phyloP scores from a whole-genome alignment of 129 eudicot genomes.

The Dittrichia graveolens region DNA sequence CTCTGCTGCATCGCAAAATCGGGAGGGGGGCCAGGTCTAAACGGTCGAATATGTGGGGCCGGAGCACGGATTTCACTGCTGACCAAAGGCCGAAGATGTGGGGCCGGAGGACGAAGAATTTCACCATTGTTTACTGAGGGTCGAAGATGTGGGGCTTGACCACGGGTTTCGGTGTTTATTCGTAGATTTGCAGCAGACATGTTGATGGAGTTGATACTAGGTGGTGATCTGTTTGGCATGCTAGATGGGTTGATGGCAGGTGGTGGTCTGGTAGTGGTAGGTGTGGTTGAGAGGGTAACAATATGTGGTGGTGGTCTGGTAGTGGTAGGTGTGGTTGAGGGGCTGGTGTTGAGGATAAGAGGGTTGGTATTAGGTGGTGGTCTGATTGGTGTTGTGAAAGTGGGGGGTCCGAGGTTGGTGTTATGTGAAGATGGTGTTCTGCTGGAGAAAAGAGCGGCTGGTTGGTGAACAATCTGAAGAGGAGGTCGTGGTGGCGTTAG shows the following conservation, averaged over 20 bases:
- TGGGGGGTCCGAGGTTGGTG: constrained; percentile 8
- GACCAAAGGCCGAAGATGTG: constrained; percentile 50
- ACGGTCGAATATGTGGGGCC: constrained; percentile 60
- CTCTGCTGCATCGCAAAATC: constrained; percentile 24
- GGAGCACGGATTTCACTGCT: constrained; percentile 47
- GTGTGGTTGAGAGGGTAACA: constrained; percentile 5
- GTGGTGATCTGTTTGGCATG: constrained; percentile 29
- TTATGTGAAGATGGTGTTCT: constrained; percentile 33
- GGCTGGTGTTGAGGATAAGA: not conserved
- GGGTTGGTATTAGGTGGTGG: constrained; percentile 7
- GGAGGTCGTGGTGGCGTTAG: constrained; percentile 33
- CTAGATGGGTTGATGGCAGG: constrained; percentile 8
- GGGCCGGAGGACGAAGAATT: constrained; percentile 48
- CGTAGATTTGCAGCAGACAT: constrained; percentile 41
- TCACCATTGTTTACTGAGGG: constrained; percentile 41
- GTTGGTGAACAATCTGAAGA: constrained; percentile 51
- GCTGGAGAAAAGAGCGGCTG: constrained; percentile 53
- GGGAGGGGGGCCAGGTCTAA: constrained; percentile 40
- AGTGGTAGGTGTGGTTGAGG: constrained; percentile 8
- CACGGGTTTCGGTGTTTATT: constrained; percentile 46
- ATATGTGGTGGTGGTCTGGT: constrained; percentile 8
- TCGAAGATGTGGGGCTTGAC: constrained; percentile 56
- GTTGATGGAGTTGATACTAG: constrained; percentile 46
- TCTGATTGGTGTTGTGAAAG: not conserved
- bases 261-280: constrained; percentile 14